Evolutionary conservation across 495 filamentous ascomycete species (phyloP).

Genomic region (Penicillium canescens): DNA sequence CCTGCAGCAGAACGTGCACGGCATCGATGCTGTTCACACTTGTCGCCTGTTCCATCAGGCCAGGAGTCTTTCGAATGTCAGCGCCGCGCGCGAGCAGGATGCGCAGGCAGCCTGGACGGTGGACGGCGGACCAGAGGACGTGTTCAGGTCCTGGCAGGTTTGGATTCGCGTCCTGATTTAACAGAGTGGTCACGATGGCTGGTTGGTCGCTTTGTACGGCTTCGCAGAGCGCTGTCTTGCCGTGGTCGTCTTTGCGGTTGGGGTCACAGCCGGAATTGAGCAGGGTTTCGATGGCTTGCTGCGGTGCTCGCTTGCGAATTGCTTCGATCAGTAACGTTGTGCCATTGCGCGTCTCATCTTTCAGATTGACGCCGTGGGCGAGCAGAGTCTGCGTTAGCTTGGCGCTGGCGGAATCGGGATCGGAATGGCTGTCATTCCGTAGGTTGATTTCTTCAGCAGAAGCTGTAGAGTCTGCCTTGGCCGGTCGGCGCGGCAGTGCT

Average conservation of each 20-base stretch:
- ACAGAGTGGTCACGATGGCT: slow-evolving; percentile 49
- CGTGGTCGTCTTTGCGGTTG: slow-evolving; percentile 51
- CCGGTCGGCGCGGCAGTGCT: not conserved
- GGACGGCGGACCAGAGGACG: slow-evolving; percentile 52
- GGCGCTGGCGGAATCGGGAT: slow-evolving; percentile 25
- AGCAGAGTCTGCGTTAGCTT: slow-evolving; percentile 45
- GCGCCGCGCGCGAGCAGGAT: slow-evolving; percentile 51
- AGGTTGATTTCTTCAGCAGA: slow-evolving; percentile 3
- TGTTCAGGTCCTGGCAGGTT: slow-evolving; percentile 53
- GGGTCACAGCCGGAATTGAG: slow-evolving; percentile 49
- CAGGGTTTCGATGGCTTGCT: slow-evolving; percentile 45
- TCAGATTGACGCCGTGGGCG: slow-evolving; percentile 47
- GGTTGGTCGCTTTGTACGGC: slow-evolving; percentile 51
- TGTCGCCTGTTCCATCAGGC: slow-evolving; percentile 55
- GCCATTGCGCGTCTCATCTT: slow-evolving; percentile 41
- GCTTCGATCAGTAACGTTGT: slow-evolving; percentile 46
- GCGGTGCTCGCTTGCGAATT: slow-evolving; percentile 45
- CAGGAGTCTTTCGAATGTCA: slow-evolving; percentile 46
- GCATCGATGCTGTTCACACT: slow-evolving; percentile 45
- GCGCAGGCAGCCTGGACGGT: slow-evolving; percentile 50
- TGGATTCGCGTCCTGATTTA: slow-evolving; percentile 52
- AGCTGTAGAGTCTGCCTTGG: not conserved
- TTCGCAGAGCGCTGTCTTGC: slow-evolving; percentile 55
- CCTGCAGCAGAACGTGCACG: slow-evolving; percentile 47
- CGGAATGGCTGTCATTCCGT: not conserved